Conservation (phyloP, 2,329 filamentous ascomycete genomes). For the Plenodomus tracheiphilus region DNA sequence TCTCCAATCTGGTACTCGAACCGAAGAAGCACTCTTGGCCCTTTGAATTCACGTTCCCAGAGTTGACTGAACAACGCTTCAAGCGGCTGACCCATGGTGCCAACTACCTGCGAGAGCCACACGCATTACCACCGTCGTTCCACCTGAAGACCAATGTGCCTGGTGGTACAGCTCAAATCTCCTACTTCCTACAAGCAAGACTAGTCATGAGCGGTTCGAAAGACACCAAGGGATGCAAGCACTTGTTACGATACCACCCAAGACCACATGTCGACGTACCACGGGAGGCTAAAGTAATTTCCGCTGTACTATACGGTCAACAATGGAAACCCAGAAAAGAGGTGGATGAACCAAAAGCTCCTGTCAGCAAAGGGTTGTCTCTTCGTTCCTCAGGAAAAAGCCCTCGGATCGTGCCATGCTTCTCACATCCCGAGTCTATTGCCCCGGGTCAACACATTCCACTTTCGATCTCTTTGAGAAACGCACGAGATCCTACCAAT, state of each 20-base stretch:
- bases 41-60: slow-evolving; percentile 43
- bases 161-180: slow-evolving; percentile 34
- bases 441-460: slow-evolving; percentile 40
- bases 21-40: slow-evolving; percentile 37
- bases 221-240: slow-evolving; percentile 21
- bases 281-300: slow-evolving; percentile 20
- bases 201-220: slow-evolving; percentile 19
- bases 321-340: slow-evolving; percentile 28
- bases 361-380: slow-evolving; percentile 28
- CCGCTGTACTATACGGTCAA: slow-evolving; percentile 33
- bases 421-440: slow-evolving; percentile 32
- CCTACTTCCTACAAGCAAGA: slow-evolving; percentile 36
- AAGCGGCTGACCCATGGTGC: slow-evolving; percentile 31
- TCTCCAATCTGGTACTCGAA: slow-evolving; percentile 19
- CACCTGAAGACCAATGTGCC: slow-evolving; percentile 28
- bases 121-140: slow-evolving; percentile 40
- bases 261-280: slow-evolving; percentile 13
- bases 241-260: slow-evolving; percentile 33
- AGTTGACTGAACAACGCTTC: slow-evolving; percentile 31
- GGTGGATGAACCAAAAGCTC: slow-evolving; percentile 14
- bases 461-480: slow-evolving; percentile 28
- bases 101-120: slow-evolving; percentile 35
- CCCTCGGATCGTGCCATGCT: slow-evolving; percentile 36
- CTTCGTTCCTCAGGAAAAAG: slow-evolving; percentile 15
- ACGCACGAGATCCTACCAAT: slow-evolving; percentile 23